Evolutionary conservation across 2,329 filamentous ascomycete species (phyloP), one percentile per base, ranked within the genome.

Genomic region (Magnaporthiopsis poae): DNA sequence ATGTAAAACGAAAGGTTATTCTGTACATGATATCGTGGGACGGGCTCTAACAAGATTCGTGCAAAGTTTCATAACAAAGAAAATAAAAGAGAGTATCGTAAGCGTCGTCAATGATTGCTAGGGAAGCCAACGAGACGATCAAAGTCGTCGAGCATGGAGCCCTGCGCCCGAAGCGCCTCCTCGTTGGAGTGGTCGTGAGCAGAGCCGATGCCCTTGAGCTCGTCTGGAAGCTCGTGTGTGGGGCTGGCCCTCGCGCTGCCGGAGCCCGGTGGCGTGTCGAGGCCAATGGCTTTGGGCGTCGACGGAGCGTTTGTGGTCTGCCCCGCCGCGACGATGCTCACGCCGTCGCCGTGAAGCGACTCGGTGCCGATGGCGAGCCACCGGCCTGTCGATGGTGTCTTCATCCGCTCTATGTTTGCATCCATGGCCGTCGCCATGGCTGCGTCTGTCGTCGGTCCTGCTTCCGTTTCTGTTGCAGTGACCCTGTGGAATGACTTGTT

Each of bases 131-230:
- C 46, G n/a, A 56, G 46, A 11, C 46, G 46, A 56, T 56, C 60
- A 35, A 65, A 59, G 29, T 67, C 66, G 29, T 67, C 66, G 18
- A 65, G 62, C 21, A 67, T 36, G 21, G 62, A 59, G 2, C 59
- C 61, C 35, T 36, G 61, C 25, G 25, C 39, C 12, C 61, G 36
- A 27, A 65, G 31, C 18, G 59, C 36, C 61, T 67, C 63, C 52
- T 67, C 66, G 29, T 65, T 39, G n/a, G 61, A 27, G 21, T 46
- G 25, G 52, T 66, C 65, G 59, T 68, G 61, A 11, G 35, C 65
- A 3, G 62, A 65, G 15, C 67, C 67, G 46, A 68, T 64, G 21
- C 67, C 67, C 36, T 65, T 65, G 25, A 68, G 62, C 4, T 68
- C 62, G 27, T 66, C 65, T 21, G 65, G 65, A 11, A 66, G 67